Evolutionary conservation across 1,284 basidiomycete genomes (phyloP), one percentile per base, ranked within the genome.

Genomic region (Rhodotorula mucilaginosa): DNA sequence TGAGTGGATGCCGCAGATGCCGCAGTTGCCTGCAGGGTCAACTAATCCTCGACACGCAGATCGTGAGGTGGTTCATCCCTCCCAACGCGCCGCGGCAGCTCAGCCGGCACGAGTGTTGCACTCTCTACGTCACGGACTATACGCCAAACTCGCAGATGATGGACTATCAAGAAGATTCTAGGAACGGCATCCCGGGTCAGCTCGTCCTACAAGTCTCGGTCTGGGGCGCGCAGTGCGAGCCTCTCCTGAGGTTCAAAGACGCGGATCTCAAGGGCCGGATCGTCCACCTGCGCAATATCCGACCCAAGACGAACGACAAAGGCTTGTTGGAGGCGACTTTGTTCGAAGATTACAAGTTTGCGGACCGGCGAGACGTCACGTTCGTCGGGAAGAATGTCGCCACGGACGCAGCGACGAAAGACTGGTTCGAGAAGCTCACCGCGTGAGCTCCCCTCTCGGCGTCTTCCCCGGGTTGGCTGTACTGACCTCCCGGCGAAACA

Each of bases 101-200:
- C 58, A 54, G 16, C 4, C n/a, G 52, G 4, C 26, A 52, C 60
- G 68, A 68, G 13, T 21, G 6, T 1, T n/a, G 39, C 48, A n/a
- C n/a, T 29, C 64, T 73, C 34, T 70, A n/a, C 69, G 47, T 73
- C 63, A 68, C 66, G 44, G 72, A 73, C 63, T 73, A 69, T 63
- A 68, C 72, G 19, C 19, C 29, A 16, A 58, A 73, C 61, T 31
- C 47, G 2, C 58, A 63, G 12, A 21, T 68, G n/a, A 39, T 62
- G 34, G n/a, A 44, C 19, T 67, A 67, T 57, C 15, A 44, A 23
- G 54, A 48, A 39, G 34, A 23, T 16, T 49, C 62, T 15, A 34
- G 49, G 16, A 31, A 61, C 10, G 58, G 54, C 2, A 23, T 68
- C 15, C 23, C 49, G 2, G 72, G 67, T 31, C 70, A 69, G 31